Evolutionary conservation across 2,329 filamentous ascomycete species (phyloP).

Genomic region (Arthrobotrys pseudoclavata): DNA sequence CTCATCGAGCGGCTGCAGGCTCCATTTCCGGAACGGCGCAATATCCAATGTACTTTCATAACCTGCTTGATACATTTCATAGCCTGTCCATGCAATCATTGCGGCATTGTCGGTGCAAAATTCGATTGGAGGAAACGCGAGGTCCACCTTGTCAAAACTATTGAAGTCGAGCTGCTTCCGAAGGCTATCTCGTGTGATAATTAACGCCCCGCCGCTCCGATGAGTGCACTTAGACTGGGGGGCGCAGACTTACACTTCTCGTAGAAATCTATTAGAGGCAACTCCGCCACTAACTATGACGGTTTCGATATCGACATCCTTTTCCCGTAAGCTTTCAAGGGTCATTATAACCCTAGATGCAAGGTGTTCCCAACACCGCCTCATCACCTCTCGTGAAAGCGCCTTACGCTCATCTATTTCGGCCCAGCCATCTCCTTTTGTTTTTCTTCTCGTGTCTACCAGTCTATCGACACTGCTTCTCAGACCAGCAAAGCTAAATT

Average conservation of each 20-base stretch:
- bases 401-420: constrained; percentile 72
- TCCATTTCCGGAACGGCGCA: constrained; percentile 77
- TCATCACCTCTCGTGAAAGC: constrained; percentile 81
- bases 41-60: constrained; percentile 76
- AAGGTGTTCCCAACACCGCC: constrained; percentile 87
- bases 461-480: constrained; percentile 75
- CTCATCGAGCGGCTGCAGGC: constrained; percentile 56
- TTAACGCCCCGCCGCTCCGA: background rate
- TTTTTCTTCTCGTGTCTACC: constrained; percentile 66
- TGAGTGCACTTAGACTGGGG: background rate
- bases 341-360: constrained; percentile 80
- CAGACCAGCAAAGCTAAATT: constrained; percentile 82
- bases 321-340: constrained; percentile 68
- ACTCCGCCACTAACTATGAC: constrained; percentile 92
- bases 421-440: constrained; percentile 68
- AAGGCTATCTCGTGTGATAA: constrained; percentile 69
- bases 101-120: constrained; percentile 96
- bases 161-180: constrained; percentile 69
- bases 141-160: constrained; percentile 73
- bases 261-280: constrained; percentile 84
- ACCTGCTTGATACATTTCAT: constrained; percentile 90
- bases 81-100: constrained; percentile 95
- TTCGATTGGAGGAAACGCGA: constrained; percentile 80
- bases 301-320: constrained; percentile 68
- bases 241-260: constrained; percentile 71